Conservation (phyloP, 176 grass and related monocot species). For the Musa troglodytarum region DNA sequence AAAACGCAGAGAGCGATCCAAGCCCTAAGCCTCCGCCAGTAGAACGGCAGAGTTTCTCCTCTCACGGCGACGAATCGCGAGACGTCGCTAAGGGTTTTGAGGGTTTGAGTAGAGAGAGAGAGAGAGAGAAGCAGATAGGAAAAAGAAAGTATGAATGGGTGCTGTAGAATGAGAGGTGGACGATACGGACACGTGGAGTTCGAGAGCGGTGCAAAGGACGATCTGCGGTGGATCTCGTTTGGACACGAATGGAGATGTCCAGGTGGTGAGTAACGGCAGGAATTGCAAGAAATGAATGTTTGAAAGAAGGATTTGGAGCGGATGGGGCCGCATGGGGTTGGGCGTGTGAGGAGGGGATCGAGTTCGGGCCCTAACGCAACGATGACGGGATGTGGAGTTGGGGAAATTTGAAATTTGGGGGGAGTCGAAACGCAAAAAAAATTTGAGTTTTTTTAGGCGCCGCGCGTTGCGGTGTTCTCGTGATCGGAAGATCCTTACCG, state of each 20-base stretch:
- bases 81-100: not conserved
- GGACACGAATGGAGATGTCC: not conserved
- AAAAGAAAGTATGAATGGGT: not conserved
- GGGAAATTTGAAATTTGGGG: not conserved
- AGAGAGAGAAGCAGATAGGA: not conserved
- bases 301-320: not conserved
- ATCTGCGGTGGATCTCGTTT: not conserved
- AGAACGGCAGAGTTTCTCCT: not conserved
- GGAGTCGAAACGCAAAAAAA: not conserved
- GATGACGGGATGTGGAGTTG: constrained; percentile 5
- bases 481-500: too few relatives aligned
- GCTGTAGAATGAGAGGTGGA: not conserved
- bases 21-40: not conserved
- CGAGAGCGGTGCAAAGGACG: not conserved
- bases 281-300: not conserved
- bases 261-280: not conserved
- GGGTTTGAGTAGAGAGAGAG: not conserved
- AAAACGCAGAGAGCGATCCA: not conserved
- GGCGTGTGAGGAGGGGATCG: not conserved
- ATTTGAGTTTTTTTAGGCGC: too few relatives aligned
- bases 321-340: not conserved
- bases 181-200: not conserved
- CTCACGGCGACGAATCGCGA: not conserved
- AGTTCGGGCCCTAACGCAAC: not conserved
- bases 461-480: too few relatives aligned